phyloP scores from a whole-genome alignment of 805 yeast species.

The Komagataella pseudopastoris region DNA sequence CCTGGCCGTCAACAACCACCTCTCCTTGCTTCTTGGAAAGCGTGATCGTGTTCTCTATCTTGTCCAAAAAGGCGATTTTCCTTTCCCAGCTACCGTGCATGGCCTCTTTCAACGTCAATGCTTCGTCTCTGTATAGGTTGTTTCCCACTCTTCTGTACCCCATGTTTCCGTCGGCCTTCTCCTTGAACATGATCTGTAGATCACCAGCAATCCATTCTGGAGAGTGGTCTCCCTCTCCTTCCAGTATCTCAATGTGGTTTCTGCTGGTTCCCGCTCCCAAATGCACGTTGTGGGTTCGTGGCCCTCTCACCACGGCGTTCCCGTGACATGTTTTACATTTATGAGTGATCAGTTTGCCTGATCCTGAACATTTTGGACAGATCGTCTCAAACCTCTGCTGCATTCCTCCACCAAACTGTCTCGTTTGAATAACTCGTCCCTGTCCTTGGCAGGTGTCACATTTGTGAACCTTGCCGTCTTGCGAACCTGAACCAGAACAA shows the following conservation, averaged over 20 bases:
- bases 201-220: slow-evolving; percentile 84
- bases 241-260: slow-evolving; percentile 39
- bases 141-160: slow-evolving; percentile 78
- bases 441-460: slow-evolving; percentile 67
- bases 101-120: slow-evolving; percentile 60
- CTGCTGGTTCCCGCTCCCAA: slow-evolving; percentile 62
- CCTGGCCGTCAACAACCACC: slow-evolving; percentile 48
- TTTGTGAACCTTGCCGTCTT: slow-evolving; percentile 54
- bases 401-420: slow-evolving; percentile 85
- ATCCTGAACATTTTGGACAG: slow-evolving; percentile 74
- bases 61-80: slow-evolving; percentile 52
- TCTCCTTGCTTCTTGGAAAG: slow-evolving; percentile 38
- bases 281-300: slow-evolving; percentile 44
- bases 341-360: slow-evolving; percentile 52
- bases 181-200: slow-evolving; percentile 46
- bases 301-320: slow-evolving; percentile 39
- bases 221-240: slow-evolving; percentile 71
- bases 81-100: slow-evolving; percentile 72
- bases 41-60: slow-evolving; percentile 28
- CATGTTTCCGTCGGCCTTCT: slow-evolving; percentile 40
- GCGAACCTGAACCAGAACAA: slow-evolving; percentile 80
- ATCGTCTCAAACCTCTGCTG: slow-evolving; percentile 68
- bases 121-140: slow-evolving; percentile 72
- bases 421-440: slow-evolving; percentile 51
- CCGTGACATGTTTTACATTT: slow-evolving; percentile 68